These are phyloP conservation scores for Lachancea thermotolerans DNA, from an alignment of 805 yeast species.

Conservation along the genomic window DNA sequence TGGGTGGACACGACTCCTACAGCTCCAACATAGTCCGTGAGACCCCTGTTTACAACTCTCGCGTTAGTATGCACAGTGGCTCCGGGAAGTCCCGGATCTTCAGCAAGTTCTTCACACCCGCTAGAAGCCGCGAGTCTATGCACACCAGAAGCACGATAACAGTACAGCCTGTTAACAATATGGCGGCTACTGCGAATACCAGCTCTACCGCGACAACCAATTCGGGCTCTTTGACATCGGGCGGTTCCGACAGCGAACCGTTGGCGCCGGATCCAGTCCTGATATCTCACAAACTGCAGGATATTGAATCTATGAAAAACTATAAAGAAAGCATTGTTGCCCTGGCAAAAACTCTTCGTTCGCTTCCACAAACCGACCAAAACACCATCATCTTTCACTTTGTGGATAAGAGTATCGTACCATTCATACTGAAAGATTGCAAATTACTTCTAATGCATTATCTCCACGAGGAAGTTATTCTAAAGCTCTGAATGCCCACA, in stretches of 20 bases:
- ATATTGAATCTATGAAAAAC: conserved; percentile 8
- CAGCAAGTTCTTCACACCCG: conserved; percentile 3
- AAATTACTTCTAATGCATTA: conserved; percentile 9
- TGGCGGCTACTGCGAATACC: neutral
- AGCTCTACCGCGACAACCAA: neutral
- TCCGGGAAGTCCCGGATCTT: conserved; percentile 5
- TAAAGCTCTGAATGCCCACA: neutral
- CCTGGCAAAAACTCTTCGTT: conserved; percentile 7
- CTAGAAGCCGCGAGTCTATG: conserved; percentile 3
- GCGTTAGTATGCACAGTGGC: neutral
- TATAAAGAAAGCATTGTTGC: conserved; percentile 11
- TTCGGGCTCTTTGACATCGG: neutral
- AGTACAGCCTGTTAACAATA: neutral
- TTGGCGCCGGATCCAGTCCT: neutral
- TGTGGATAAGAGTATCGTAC: conserved; percentile 10
- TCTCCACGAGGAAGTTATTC: conserved; percentile 1
- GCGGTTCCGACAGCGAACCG: neutral
- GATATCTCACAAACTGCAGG: conserved; percentile 6
- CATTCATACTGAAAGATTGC: conserved; percentile 15
- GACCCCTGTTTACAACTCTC: neutral
- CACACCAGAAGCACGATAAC: conserved; percentile 1
- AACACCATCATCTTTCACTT: conserved; percentile 16
- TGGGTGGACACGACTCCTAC: neutral
- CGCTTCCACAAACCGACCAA: conserved; percentile 9
- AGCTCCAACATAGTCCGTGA: neutral